These are phyloP conservation scores for Orychophragmus violaceus DNA, from an alignment of 345 rosid genomes.

Conservation along the genomic window DNA sequence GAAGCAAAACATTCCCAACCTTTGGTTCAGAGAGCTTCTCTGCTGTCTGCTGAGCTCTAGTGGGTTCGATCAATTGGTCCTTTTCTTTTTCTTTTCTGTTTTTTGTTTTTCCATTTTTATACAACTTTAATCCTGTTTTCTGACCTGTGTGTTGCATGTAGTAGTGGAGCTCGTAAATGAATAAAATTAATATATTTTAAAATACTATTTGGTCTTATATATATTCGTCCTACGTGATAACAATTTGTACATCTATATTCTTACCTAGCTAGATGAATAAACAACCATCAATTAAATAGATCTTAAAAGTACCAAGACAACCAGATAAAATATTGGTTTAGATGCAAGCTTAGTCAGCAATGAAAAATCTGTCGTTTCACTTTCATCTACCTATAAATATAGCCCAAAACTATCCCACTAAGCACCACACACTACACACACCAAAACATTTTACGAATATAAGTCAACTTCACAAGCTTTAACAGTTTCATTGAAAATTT, in stretches of 20 bases:
- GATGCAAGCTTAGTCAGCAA: conserved; percentile 35
- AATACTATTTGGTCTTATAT: background rate
- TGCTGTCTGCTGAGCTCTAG: conserved; percentile 12
- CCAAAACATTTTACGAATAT: conserved; percentile 6
- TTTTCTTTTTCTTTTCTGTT: background rate
- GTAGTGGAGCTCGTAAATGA: background rate
- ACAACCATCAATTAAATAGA: conserved; percentile 17
- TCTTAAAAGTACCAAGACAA: conserved; percentile 11
- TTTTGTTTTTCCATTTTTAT: background rate
- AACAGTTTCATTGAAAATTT: background rate
- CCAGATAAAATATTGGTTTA: conserved; percentile 19
- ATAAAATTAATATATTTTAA: background rate
- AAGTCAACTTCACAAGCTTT: background rate
- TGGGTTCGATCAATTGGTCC: conserved; percentile 30
- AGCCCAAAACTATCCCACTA: conserved; percentile 19
- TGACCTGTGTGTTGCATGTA: conserved; percentile 4
- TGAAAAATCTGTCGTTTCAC: conserved; percentile 33
- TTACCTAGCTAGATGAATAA: background rate
- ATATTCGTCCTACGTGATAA: background rate
- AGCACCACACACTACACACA: conserved; percentile 15
- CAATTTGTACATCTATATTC: background rate
- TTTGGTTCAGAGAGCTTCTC: conserved; percentile 27
- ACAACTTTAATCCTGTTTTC: background rate
- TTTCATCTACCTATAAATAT: conserved; percentile 44
- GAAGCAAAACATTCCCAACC: conserved; percentile 23